These are phyloP conservation scores for Diaporthe longicolla DNA, from an alignment of 2,329 filamentous ascomycete genomes.

Conservation along the genomic window DNA sequence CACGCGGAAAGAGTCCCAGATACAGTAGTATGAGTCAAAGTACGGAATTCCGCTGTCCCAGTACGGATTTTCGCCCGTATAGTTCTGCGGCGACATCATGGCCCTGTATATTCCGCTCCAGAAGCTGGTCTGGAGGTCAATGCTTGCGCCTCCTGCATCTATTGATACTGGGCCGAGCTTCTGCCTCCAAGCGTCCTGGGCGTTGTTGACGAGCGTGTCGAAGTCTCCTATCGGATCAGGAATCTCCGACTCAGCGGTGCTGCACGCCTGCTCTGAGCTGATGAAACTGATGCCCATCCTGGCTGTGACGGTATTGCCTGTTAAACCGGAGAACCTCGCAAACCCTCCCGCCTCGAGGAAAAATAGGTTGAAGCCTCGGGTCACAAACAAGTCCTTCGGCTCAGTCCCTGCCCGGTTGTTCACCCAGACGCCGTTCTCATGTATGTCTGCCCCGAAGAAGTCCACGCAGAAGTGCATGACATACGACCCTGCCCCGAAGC, in stretches of 20 bases:
- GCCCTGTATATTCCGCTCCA: conserved; percentile 74
- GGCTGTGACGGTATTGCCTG: conserved; percentile 65
- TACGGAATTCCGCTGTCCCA: conserved; percentile 75
- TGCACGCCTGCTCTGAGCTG: conserved; percentile 72
- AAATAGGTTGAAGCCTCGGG: conserved; percentile 59
- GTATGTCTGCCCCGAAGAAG: conserved; percentile 61
- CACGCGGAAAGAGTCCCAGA: conserved; percentile 76
- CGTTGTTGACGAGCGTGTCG: conserved; percentile 60
- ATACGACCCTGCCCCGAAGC: conserved; percentile 73
- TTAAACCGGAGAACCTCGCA: conserved; percentile 63
- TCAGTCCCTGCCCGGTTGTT: conserved; percentile 57
- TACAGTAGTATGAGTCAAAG: conserved; percentile 69
- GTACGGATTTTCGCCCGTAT: conserved; percentile 74
- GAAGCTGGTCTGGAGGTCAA: conserved; percentile 68
- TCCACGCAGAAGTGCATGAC: conserved; percentile 73
- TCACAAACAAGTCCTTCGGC: conserved; percentile 55
- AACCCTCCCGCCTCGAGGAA: conserved; percentile 66
- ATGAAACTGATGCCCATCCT: conserved; percentile 77
- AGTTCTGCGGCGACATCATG: conserved; percentile 76
- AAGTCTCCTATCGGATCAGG: conserved; percentile 72
- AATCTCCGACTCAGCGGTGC: conserved; percentile 73
- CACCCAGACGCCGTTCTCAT: conserved; percentile 56
- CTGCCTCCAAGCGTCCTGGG: conserved; percentile 68
- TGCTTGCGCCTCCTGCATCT: conserved; percentile 62
- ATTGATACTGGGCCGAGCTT: conserved; percentile 70